Percentiles rank a stretch among this genome's conserved stretches.
phyloP scores from a whole-genome alignment of 805 yeast genomes.

The Priceomyces medius region DNA sequence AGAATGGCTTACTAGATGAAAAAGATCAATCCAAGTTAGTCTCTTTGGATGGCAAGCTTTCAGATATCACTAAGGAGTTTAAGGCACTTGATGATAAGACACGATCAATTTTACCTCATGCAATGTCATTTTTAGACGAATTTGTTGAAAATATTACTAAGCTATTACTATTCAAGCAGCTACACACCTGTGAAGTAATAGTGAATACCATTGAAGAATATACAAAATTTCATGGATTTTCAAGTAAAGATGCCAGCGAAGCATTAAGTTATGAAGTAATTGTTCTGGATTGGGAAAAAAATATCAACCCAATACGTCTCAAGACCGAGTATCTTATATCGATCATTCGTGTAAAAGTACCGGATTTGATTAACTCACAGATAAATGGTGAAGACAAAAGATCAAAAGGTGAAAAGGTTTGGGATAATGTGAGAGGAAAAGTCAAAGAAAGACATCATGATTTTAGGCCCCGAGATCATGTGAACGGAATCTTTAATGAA shows the following conservation, averaged over 20 bases:
- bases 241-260: constrained; percentile 12
- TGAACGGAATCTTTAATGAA: constrained; percentile 32
- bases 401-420: constrained; percentile 22
- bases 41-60: constrained; percentile 26
- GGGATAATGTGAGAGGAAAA: constrained; percentile 25
- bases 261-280: constrained; percentile 30
- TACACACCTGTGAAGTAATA: constrained; percentile 32
- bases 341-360: constrained; percentile 32
- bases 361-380: constrained; percentile 35
- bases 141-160: constrained; percentile 44
- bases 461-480: constrained; percentile 27
- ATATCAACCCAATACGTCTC: constrained; percentile 34
- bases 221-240: constrained; percentile 23
- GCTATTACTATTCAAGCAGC: constrained; percentile 37
- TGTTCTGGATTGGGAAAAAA: constrained; percentile 37
- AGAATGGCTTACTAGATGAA: constrained; percentile 29
- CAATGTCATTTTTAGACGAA: constrained; percentile 46
- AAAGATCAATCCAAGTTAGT: constrained; percentile 38
- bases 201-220: constrained; percentile 18
- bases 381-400: constrained; percentile 31
- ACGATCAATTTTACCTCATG: constrained; percentile 46
- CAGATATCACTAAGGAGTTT: constrained; percentile 29
- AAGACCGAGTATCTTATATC: constrained; percentile 38
- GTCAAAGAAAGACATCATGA: constrained; percentile 19
- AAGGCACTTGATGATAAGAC: constrained; percentile 39